Conservation (phyloP, 2,329 filamentous ascomycete genomes). For the Colletotrichum sp. region DNA sequence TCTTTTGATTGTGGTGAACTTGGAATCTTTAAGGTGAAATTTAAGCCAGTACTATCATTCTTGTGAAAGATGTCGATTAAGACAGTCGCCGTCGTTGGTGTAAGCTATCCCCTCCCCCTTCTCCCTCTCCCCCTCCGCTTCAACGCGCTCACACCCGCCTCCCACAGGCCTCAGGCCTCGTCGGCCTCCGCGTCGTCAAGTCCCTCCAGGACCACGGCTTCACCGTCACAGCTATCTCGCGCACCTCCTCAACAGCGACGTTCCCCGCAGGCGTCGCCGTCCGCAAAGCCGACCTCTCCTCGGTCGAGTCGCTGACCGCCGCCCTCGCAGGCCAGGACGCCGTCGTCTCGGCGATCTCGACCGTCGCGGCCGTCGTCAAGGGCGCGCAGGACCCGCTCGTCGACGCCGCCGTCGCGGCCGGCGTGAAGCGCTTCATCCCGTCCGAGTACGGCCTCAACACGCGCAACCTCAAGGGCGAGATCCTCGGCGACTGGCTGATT, state of each 20-base stretch:
- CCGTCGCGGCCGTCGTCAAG: conserved; percentile 25
- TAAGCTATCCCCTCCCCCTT: neutral
- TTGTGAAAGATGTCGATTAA: conserved; percentile 5
- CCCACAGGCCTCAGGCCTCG: conserved; percentile 10
- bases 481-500: conserved; percentile 22
- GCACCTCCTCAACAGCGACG: neutral
- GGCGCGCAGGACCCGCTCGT: conserved; percentile 56
- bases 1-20: neutral
- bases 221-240: conserved; percentile 8
- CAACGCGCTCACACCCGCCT: neutral
- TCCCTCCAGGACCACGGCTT: neutral
- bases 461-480: conserved; percentile 25
- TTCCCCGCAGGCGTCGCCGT: conserved; percentile 7
- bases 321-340: conserved; percentile 23
- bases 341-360: conserved; percentile 48
- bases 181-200: conserved; percentile 5
- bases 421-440: conserved; percentile 59
- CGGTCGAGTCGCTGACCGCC: conserved; percentile 5
- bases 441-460: conserved; percentile 51
- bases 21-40: neutral
- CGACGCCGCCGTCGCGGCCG: conserved; percentile 56
- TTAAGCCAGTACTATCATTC: neutral
- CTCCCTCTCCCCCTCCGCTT: neutral
- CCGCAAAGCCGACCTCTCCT: neutral
- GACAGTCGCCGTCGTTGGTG: conserved; percentile 12